A percentile compares a stretch with the other conserved stretches of the same genome.
phyloP scores from a whole-genome alignment of 768 basidiomycete genomes.

The Cyathus striatus region DNA sequence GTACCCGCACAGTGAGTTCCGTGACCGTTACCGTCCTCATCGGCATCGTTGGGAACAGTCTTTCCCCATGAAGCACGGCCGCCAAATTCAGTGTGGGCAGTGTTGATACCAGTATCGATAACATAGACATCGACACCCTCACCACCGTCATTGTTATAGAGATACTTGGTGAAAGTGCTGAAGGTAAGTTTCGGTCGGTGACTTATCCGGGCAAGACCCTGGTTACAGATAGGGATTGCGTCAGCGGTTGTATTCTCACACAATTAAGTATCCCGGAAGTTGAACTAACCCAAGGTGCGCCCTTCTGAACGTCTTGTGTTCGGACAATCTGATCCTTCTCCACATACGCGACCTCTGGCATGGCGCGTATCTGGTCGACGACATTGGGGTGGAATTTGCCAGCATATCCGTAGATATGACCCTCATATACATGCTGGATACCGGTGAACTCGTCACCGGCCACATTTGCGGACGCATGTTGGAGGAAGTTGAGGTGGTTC shows the following conservation, averaged over 20 bases:
- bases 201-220: conserved; percentile 95
- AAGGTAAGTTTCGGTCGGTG: conserved; percentile 76
- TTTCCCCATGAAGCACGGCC: conserved; percentile 91
- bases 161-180: conserved; percentile 80
- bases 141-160: conserved; percentile 67
- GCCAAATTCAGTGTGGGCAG: conserved; percentile 79
- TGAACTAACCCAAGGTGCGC: conserved; percentile 79
- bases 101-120: conserved; percentile 87
- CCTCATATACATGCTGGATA: conserved; percentile 72
- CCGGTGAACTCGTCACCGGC: conserved; percentile 47
- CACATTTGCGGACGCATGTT: conserved; percentile 52
- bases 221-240: conserved; percentile 5
- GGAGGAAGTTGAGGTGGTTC: conserved; percentile 78
- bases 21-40: conserved; percentile 93
- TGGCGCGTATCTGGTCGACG: conserved; percentile 68
- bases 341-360: conserved; percentile 89
- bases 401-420: conserved; percentile 72
- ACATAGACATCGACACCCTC: conserved; percentile 92
- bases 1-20: conserved; percentile 95
- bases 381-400: conserved; percentile 70
- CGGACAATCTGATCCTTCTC: conserved; percentile 94
- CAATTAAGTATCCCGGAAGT: neutral
- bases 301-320: conserved; percentile 61
- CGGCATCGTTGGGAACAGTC: conserved; percentile 87
- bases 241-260: conserved; percentile 4